These are phyloP conservation scores for Brachypodium distachyon DNA, from an alignment of 202 grass and related monocot genomes.

Conservation along the genomic window DNA sequence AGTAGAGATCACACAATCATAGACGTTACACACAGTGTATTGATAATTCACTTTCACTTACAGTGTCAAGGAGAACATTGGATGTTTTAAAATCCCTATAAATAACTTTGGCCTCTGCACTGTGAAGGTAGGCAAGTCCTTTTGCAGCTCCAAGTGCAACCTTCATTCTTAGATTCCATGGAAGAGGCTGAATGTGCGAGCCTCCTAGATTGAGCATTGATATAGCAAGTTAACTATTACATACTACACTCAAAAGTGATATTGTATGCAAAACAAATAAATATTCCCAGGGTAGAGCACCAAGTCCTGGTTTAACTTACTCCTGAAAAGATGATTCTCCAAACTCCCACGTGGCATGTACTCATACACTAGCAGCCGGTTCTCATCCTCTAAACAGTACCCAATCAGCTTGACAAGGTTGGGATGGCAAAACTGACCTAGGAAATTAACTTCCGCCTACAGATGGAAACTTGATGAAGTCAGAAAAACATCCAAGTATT, in stretches of 20 bases:
- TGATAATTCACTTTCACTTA: constrained; percentile 24
- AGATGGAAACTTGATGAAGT: constrained; percentile 10
- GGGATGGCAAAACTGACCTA: constrained; percentile 71
- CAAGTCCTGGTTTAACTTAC: constrained; percentile 36
- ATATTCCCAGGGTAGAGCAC: not conserved
- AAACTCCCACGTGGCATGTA: constrained; percentile 87
- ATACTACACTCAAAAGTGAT: not conserved
- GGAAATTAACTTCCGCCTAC: constrained; percentile 76
- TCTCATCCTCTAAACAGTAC: constrained; percentile 69
- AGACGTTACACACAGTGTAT: not conserved
- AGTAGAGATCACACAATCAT: not conserved
- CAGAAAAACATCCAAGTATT: not conserved
- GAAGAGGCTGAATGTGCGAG: constrained; percentile 63
- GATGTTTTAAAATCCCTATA: constrained; percentile 88
- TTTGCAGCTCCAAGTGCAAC: constrained; percentile 77
- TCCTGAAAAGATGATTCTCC: constrained; percentile 90
- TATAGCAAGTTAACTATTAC: constrained; percentile 14
- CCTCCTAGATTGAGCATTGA: constrained; percentile 52
- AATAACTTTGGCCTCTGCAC: constrained; percentile 74
- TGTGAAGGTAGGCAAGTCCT: constrained; percentile 82
- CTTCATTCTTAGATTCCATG: constrained; percentile 86
- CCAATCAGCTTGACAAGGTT: constrained; percentile 79
- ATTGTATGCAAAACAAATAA: not conserved
- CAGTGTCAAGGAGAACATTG: constrained; percentile 77
- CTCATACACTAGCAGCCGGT: constrained; percentile 72